These are phyloP conservation scores for Lachancea lanzarotensis DNA, from an alignment of 805 yeast species.

Conservation along the genomic window DNA sequence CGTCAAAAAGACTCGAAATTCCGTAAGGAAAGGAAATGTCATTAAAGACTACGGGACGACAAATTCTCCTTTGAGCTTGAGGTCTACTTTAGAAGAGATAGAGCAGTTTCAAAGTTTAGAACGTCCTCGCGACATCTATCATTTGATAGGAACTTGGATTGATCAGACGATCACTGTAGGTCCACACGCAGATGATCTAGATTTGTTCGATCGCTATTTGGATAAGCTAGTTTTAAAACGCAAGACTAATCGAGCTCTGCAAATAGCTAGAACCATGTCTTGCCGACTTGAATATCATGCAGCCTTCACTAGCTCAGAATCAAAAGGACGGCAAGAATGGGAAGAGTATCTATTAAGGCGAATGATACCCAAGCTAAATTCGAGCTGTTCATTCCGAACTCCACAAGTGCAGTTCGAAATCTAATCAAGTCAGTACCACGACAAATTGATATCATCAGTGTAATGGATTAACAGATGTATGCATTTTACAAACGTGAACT, in stretches of 20 bases:
- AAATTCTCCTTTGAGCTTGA: slow-evolving; percentile 18
- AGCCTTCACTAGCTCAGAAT: neutral
- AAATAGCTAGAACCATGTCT: slow-evolving; percentile 21
- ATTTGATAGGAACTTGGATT: slow-evolving; percentile 35
- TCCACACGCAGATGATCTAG: slow-evolving; percentile 38
- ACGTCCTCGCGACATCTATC: slow-evolving; percentile 33
- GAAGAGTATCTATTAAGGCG: slow-evolving; percentile 22
- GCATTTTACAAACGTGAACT: neutral
- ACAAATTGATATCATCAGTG: neutral
- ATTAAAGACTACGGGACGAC: slow-evolving; percentile 14
- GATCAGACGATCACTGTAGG: slow-evolving; percentile 28
- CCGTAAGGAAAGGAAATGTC: slow-evolving; percentile 8
- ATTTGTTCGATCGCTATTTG: slow-evolving; percentile 33
- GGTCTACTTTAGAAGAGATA: slow-evolving; percentile 23
- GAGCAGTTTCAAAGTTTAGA: slow-evolving; percentile 32
- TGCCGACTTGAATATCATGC: slow-evolving; percentile 16
- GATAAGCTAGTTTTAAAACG: slow-evolving; percentile 25
- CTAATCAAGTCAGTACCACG: neutral
- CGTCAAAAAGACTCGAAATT: slow-evolving; percentile 14
- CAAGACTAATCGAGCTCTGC: slow-evolving; percentile 21
- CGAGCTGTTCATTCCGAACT: slow-evolving; percentile 7
- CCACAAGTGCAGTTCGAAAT: neutral
- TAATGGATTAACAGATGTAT: neutral
- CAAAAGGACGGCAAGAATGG: slow-evolving; percentile 28
- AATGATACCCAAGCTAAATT: slow-evolving; percentile 24